A percentile compares a stretch with the other conserved stretches of the same genome.
Evolutionary conservation across 768 basidiomycete genomes (phyloP).

Genomic region (Auricularia sp.): DNA sequence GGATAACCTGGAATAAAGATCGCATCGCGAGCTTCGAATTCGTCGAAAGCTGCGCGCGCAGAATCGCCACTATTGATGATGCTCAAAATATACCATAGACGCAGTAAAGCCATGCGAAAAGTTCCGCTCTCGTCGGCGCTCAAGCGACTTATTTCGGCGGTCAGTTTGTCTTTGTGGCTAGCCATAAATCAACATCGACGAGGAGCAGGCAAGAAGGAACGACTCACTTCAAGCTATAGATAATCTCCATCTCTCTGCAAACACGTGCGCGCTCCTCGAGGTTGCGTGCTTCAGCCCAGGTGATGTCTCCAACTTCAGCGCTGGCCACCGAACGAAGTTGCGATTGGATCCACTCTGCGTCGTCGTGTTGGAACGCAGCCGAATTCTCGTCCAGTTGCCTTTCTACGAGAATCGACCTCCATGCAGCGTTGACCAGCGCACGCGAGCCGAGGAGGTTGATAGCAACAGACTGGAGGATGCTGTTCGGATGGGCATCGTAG

Average conservation of each 20-base stretch:
- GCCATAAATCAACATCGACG: neutral
- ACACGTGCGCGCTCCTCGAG: slow-evolving; percentile 15
- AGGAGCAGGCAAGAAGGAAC: neutral
- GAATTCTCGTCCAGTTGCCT: slow-evolving; percentile 4
- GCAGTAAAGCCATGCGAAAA: slow-evolving; percentile 10
- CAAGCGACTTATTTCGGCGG: slow-evolving; percentile 23
- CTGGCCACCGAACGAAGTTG: slow-evolving; percentile 9
- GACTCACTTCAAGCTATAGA: slow-evolving; percentile 32
- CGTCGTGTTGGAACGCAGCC: neutral
- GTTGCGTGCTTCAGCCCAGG: too few relatives aligned
- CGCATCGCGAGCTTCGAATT: neutral
- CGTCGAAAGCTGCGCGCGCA: slow-evolving; percentile 10
- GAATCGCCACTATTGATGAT: slow-evolving; percentile 16
- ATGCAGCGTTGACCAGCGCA: slow-evolving; percentile 19
- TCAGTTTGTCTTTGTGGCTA: neutral
- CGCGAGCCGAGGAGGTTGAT: slow-evolving; percentile 22
- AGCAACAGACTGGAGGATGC: slow-evolving; percentile 23
- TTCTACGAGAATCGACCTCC: slow-evolving; percentile 18
- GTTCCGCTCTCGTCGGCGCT: slow-evolving; percentile 18
- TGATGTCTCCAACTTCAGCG: too few relatives aligned
- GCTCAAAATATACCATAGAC: slow-evolving; percentile 13
- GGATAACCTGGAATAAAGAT: too few relatives aligned
- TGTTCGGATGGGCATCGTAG: slow-evolving; percentile 21
- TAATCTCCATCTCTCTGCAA: slow-evolving; percentile 24
- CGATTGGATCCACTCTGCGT: slow-evolving; percentile 13